phyloP scores from a whole-genome alignment of 2,329 filamentous ascomycete species.

The Graphilbum ipis-grandicollis region DNA sequence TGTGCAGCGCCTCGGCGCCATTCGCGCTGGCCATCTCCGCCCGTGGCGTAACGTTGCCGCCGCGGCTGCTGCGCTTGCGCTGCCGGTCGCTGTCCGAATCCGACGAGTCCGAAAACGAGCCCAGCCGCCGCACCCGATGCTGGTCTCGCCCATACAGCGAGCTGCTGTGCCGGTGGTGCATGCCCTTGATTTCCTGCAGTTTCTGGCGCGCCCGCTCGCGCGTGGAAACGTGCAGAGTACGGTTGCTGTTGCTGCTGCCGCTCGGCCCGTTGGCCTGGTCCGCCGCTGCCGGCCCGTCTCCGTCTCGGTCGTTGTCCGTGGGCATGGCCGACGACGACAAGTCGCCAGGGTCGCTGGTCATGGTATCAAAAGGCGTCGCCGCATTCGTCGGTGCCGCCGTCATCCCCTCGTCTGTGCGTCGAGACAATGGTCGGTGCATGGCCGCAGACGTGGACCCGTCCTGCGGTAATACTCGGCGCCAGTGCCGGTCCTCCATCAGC shows the following conservation, averaged over 20 bases:
- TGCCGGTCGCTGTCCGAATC: slow-evolving; percentile 36
- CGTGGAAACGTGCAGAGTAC: slow-evolving; percentile 31
- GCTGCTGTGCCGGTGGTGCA: slow-evolving; percentile 34
- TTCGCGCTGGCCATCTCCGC: slow-evolving; percentile 28
- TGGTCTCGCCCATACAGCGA: slow-evolving; percentile 26
- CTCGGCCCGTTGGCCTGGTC: not conserved
- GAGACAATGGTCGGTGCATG: slow-evolving; percentile 13
- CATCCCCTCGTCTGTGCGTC: slow-evolving; percentile 9
- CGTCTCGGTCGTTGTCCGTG: not conserved
- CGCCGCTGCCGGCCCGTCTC: not conserved
- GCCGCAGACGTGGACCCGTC: too few relatives aligned
- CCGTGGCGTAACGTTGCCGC: not conserved
- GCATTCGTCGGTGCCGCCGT: not conserved
- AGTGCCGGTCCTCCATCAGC: slow-evolving; percentile 64
- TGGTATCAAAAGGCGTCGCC: not conserved
- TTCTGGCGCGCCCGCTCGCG: slow-evolving; percentile 44
- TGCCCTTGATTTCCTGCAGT: slow-evolving; percentile 36
- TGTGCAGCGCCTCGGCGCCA: slow-evolving; percentile 36
- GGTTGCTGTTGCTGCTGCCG: too few relatives aligned
- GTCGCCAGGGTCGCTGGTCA: too few relatives aligned
- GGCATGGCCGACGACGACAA: not conserved
- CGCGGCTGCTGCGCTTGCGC: slow-evolving; percentile 6
- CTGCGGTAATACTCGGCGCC: slow-evolving; percentile 51
- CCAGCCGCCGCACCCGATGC: slow-evolving; percentile 33
- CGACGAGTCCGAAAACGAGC: slow-evolving; percentile 43